Conservation (phyloP, 192 early-diverging fungal genomes). For the Umbelopsis vinacea region DNA sequence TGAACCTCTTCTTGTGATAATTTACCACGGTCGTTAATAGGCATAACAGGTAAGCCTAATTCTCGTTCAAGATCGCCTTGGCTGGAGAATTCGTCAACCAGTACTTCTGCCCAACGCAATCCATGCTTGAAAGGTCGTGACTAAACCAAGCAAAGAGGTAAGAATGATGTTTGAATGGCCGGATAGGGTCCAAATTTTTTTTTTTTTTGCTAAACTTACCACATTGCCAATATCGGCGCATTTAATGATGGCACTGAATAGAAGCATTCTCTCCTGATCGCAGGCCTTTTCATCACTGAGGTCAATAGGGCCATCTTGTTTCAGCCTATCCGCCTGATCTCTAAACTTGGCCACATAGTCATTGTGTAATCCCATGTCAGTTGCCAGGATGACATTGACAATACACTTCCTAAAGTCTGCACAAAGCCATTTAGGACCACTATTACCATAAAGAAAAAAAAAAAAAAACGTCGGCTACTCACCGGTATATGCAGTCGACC, state of each 20-base stretch:
- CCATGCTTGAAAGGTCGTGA: conserved; percentile 73
- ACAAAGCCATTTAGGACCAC: neutral
- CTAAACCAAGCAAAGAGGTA: conserved; percentile 23
- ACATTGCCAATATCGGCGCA: conserved; percentile 85
- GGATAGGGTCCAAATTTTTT: no score
- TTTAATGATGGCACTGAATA: conserved; percentile 77
- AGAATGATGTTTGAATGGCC: neutral
- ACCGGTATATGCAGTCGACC: conserved; percentile 29
- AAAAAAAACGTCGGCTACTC: neutral
- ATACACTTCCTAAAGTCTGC: conserved; percentile 74
- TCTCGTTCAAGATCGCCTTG: conserved; percentile 78
- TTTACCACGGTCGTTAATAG: conserved; percentile 54
- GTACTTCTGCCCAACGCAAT: conserved; percentile 67
- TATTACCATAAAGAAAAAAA: neutral
- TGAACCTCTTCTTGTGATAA: conserved; percentile 53
- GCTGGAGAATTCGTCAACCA: conserved; percentile 70
- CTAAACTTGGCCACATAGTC: conserved; percentile 78
- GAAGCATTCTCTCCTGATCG: conserved; percentile 61
- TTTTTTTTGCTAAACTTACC: conserved; percentile 40
- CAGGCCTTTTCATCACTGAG: conserved; percentile 46
- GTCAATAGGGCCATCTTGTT: conserved; percentile 25
- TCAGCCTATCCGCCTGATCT: conserved; percentile 60
- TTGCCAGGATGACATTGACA: conserved; percentile 74
- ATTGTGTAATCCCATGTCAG: conserved; percentile 82
- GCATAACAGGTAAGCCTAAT: conserved; percentile 60